These are phyloP conservation scores for Sanghuangporus weigelae DNA, from an alignment of 1,284 basidiomycete genomes.

Conservation along the genomic window DNA sequence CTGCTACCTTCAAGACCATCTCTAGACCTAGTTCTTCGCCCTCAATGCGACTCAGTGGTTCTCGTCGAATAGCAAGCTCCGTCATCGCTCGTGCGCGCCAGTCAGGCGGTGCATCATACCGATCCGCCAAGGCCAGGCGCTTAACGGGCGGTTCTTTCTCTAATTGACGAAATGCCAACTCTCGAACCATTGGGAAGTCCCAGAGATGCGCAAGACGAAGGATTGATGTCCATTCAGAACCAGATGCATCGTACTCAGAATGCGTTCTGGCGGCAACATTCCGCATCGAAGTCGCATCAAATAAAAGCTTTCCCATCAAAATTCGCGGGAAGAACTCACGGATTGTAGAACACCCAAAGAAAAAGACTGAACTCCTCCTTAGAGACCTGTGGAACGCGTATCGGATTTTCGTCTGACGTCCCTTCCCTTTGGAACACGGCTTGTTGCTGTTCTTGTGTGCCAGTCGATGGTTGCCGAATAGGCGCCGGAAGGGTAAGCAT, in stretches of 20 bases:
- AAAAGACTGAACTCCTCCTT: constrained; percentile 50
- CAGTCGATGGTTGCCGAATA: constrained; percentile 21
- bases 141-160: constrained; percentile 47
- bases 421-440: constrained; percentile 35
- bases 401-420: constrained; percentile 43
- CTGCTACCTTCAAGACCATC: constrained; percentile 50
- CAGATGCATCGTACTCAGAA: constrained; percentile 8
- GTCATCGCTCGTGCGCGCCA: constrained; percentile 29
- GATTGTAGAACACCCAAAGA: constrained; percentile 60
- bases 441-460: not conserved
- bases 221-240: constrained; percentile 19
- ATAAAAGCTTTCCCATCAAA: not conserved
- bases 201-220: constrained; percentile 20
- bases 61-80: constrained; percentile 47
- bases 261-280: not conserved
- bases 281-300: not conserved
- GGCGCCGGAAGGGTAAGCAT: constrained; percentile 21
- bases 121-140: constrained; percentile 52
- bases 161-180: constrained; percentile 18
- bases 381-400: constrained; percentile 44
- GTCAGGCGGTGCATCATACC: constrained; percentile 48
- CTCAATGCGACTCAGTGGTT: constrained; percentile 52
- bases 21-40: constrained; percentile 54
- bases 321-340: not conserved
- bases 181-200: constrained; percentile 18